Percentiles rank a stretch among this genome's conserved stretches.
Conservation (phyloP, 1,284 basidiomycete species). For the Gymnopus androsaceus region DNA sequence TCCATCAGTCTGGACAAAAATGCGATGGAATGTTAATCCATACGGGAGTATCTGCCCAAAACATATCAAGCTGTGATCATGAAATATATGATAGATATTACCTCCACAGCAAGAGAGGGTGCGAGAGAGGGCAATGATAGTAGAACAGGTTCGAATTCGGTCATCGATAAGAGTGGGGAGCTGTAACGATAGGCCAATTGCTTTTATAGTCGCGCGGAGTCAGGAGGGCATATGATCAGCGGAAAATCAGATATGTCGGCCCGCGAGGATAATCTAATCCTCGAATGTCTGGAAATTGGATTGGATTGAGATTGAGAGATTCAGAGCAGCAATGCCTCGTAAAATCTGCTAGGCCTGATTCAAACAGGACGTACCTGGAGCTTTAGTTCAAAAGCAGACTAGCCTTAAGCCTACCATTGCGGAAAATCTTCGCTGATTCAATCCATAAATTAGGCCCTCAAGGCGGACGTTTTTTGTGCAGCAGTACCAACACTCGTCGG, state of each 20-base stretch:
- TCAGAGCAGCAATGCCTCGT: too few relatives aligned
- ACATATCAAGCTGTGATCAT: conserved; percentile 10
- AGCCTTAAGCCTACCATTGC: too few relatives aligned
- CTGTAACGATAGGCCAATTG: background rate
- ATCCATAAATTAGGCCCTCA: too few relatives aligned
- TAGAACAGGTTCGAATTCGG: conserved; percentile 52
- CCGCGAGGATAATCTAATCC: too few relatives aligned
- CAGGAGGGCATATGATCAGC: background rate
- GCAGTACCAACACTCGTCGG: too few relatives aligned
- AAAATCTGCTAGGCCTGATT: too few relatives aligned
- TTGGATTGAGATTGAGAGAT: too few relatives aligned
- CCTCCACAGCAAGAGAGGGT: conserved; percentile 61
- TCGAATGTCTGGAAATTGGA: too few relatives aligned
- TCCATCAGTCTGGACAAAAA: conserved; percentile 65
- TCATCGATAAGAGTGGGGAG: conserved; percentile 29
- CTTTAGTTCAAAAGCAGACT: too few relatives aligned
- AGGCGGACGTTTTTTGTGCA: too few relatives aligned
- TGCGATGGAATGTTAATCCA: conserved; percentile 66
- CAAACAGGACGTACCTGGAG: too few relatives aligned
- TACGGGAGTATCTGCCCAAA: conserved; percentile 56
- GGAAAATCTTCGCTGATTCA: too few relatives aligned
- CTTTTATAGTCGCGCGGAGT: background rate
- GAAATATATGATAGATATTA: conserved; percentile 19
- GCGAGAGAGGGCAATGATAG: conserved; percentile 55
- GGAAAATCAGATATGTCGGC: background rate